Percentiles rank a stretch among this genome's conserved stretches.
Evolutionary conservation across 2,329 filamentous ascomycete genomes (phyloP).

Genomic region (Cylindrodendrum hubeiense): DNA sequence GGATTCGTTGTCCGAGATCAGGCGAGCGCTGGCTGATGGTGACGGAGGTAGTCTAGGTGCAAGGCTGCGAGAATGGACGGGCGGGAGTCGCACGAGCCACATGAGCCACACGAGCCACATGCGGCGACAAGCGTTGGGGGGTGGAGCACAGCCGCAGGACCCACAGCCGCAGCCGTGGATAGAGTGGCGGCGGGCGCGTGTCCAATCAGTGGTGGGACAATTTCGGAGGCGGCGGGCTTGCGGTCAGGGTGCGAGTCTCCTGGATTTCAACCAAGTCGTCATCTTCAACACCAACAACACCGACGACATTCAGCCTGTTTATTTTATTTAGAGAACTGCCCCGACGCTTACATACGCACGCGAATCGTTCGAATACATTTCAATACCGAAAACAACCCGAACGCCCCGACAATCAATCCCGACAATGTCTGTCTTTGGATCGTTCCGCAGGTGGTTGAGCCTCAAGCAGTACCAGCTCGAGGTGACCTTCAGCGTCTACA

Average conservation of each 20-base stretch:
- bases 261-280: slow-evolving; percentile 18
- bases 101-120: slow-evolving; percentile 24
- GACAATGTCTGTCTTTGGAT: slow-evolving; percentile 55
- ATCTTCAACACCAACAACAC: slow-evolving; percentile 2
- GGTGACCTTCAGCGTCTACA: slow-evolving; percentile 96
- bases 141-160: slow-evolving; percentile 18
- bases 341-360: not conserved
- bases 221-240: slow-evolving; percentile 23
- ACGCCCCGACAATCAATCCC: not conserved
- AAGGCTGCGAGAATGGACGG: slow-evolving; percentile 11
- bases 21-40: not conserved
- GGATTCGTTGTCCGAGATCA: not conserved
- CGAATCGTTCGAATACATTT: not conserved
- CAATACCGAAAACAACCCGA: not conserved
- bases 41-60: not conserved
- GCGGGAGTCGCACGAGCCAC: not conserved
- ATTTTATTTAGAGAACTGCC: too few relatives aligned
- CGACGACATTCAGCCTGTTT: slow-evolving; percentile 1
- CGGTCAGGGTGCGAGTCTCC: slow-evolving; percentile 17
- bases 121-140: not conserved
- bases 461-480: slow-evolving; percentile 99
- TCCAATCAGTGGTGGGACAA: slow-evolving; percentile 23
- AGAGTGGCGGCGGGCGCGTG: slow-evolving; percentile 13
- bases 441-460: slow-evolving; percentile 85
- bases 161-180: not conserved